A percentile compares a stretch with the other conserved stretches of the same genome.
These are phyloP conservation scores for Phaeosphaeriaceae sp. DNA, from an alignment of 2,329 filamentous ascomycete genomes.

Conservation along the genomic window DNA sequence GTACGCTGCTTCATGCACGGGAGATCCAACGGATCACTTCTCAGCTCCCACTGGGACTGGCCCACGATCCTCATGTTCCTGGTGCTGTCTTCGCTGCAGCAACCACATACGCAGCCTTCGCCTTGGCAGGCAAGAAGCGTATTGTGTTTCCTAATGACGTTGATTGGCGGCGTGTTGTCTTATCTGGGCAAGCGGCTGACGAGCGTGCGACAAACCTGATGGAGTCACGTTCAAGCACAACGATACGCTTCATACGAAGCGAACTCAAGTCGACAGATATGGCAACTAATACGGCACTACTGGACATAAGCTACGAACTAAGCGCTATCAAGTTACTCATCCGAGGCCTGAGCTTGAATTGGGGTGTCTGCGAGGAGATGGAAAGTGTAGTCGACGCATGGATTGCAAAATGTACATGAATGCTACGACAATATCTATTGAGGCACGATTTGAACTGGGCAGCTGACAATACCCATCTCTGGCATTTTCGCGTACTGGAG, in stretches of 20 bases:
- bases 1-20: background rate
- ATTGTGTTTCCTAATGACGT: background rate
- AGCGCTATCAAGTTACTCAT: background rate
- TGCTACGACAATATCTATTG: background rate
- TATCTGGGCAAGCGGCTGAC: background rate
- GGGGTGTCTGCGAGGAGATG: background rate
- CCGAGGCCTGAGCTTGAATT: background rate
- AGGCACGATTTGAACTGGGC: background rate
- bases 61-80: slow-evolving; percentile 2
- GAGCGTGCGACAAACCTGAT: background rate
- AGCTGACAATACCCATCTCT: background rate
- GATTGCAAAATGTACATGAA: slow-evolving; percentile 1
- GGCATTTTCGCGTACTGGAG: slow-evolving; percentile 1
- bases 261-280: background rate
- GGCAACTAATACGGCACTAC: background rate
- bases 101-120: slow-evolving; percentile 1
- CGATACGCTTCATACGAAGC: background rate
- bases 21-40: background rate
- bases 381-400: background rate
- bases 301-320: background rate
- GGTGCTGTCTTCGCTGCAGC: background rate
- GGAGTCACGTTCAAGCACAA: background rate
- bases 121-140: background rate
- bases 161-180: background rate
- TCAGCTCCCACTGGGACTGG: background rate